These are phyloP conservation scores for Candida sojae DNA, from an alignment of 1,139 yeast genomes.

Conservation along the genomic window DNA sequence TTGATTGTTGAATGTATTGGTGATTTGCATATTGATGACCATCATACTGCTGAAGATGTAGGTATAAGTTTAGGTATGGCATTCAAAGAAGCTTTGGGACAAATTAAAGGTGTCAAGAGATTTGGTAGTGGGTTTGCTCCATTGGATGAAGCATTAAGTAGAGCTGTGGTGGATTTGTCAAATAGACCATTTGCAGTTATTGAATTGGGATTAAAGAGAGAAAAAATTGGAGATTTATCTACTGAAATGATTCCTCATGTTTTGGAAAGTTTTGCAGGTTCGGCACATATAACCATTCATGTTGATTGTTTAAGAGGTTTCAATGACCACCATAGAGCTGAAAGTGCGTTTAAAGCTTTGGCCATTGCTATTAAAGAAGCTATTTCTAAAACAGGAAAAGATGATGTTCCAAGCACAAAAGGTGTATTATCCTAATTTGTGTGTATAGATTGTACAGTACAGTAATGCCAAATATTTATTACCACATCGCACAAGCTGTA, in stretches of 20 bases:
- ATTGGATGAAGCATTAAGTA: constrained; percentile 88
- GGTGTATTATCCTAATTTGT: constrained; percentile 69
- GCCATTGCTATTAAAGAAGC: constrained; percentile 93
- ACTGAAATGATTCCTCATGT: constrained; percentile 98
- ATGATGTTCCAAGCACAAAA: constrained; percentile 94
- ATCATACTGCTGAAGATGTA: constrained; percentile 94
- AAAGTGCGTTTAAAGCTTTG: constrained; percentile 92
- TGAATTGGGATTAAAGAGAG: constrained; percentile 87
- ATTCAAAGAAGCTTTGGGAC: constrained; percentile 87
- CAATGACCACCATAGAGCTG: constrained; percentile 96
- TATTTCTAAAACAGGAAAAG: constrained; percentile 74
- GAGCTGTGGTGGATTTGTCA: constrained; percentile 93
- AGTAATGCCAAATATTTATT: neutral
- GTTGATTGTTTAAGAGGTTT: constrained; percentile 92
- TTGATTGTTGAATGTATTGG: constrained; percentile 86
- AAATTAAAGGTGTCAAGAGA: constrained; percentile 85
- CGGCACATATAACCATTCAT: constrained; percentile 87
- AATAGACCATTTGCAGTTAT: constrained; percentile 91
- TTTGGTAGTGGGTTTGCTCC: constrained; percentile 97
- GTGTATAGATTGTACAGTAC: neutral
- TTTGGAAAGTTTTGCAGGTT: constrained; percentile 88
- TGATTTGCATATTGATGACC: constrained; percentile 94
- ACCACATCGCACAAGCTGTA: neutral
- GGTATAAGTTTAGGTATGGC: constrained; percentile 91
- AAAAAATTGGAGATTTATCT: constrained; percentile 87